Base-by-base conservation (phyloP, 805 yeast genomes). In the Dipodascus geniculatus region DNA sequence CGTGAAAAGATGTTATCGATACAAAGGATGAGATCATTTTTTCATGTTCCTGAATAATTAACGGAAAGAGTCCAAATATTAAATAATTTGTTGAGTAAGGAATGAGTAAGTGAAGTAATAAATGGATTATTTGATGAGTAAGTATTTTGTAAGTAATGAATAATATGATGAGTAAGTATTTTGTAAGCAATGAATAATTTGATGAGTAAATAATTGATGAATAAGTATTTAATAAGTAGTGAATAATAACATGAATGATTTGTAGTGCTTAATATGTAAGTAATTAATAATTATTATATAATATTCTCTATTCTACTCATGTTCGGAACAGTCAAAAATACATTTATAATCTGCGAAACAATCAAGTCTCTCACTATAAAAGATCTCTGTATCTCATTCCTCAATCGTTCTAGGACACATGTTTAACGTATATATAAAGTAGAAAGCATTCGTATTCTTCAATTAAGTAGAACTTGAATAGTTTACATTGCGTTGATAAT, bases 341-440 rank as follows among this genome's bases (percentile, higher is more conserved):
- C 17, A 38, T 38, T 38, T 17, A 38, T 38, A 38, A 38, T 38
- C 44, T 38, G 44, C 20, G 44, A 38, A 38, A 17, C 44, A 38
- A 38, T 38, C 14, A 38, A 38, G 44, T 17, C 44, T n/a, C 44
- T 38, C 44, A 38, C 44, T 38, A 38, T n/a, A 38, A 38, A 38
- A 3, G 20, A 38, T 17, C 44, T 38, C 44, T 38, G 44, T 38
- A 38, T 17, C 20, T 38, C 44, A 14, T n/a, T 17, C 44, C 20
- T 17, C 6, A 28, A 6, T 38, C 20, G 11, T 14, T 38, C 44
- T 38, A 38, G 44, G 44, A 9, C 44, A 38, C 19, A 38, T 17
- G 44, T 38, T 38, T 38, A 38, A 38, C 44, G 44, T 38, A n/a
- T 38, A 38, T 38, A 38, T 38, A 17, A 38, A 38, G 44, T 38